Conservation (phyloP, 768 basidiomycete genomes). For the Mycena rosella region DNA sequence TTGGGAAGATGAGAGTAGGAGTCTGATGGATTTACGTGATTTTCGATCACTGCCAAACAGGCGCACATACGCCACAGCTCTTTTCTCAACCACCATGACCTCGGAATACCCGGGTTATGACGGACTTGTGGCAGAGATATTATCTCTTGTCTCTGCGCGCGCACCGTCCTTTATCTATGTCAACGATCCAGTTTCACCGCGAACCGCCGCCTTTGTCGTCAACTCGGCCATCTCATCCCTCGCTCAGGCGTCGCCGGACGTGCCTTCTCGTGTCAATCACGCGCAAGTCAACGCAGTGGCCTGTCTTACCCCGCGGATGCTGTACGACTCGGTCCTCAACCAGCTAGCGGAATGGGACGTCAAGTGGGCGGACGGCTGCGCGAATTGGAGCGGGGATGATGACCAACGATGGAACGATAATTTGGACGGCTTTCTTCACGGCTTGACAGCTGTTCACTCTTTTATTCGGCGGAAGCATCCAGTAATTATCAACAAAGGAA, state of each 20-base stretch:
- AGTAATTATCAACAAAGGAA: slow-evolving; percentile 34
- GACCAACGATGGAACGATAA: slow-evolving; percentile 70
- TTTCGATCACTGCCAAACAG: not conserved
- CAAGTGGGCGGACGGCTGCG: slow-evolving; percentile 71
- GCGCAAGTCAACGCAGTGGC: slow-evolving; percentile 68
- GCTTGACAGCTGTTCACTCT: slow-evolving; percentile 58
- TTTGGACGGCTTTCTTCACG: slow-evolving; percentile 79
- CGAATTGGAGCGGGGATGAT: slow-evolving; percentile 64
- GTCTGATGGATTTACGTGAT: slow-evolving; percentile 7
- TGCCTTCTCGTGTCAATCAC: slow-evolving; percentile 49
- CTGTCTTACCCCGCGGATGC: slow-evolving; percentile 70
- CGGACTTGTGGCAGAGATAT: slow-evolving; percentile 44
- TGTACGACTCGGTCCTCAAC: slow-evolving; percentile 79
- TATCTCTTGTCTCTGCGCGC: slow-evolving; percentile 51
- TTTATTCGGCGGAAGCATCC: slow-evolving; percentile 39
- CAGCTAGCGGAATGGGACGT: slow-evolving; percentile 67
- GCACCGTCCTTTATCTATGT: slow-evolving; percentile 79
- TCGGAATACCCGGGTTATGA: slow-evolving; percentile 34
- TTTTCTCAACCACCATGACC: not conserved
- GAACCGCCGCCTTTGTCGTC: slow-evolving; percentile 60
- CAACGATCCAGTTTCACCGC: slow-evolving; percentile 66
- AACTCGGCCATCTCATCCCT: slow-evolving; percentile 49
- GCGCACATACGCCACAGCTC: not conserved
- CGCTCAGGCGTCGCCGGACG: slow-evolving; percentile 36
- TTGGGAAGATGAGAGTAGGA: not conserved